Evolutionary conservation across 345 rosid species (phyloP), one percentile per base, ranked within the genome.

Genomic region (Eucalyptus marginata): DNA sequence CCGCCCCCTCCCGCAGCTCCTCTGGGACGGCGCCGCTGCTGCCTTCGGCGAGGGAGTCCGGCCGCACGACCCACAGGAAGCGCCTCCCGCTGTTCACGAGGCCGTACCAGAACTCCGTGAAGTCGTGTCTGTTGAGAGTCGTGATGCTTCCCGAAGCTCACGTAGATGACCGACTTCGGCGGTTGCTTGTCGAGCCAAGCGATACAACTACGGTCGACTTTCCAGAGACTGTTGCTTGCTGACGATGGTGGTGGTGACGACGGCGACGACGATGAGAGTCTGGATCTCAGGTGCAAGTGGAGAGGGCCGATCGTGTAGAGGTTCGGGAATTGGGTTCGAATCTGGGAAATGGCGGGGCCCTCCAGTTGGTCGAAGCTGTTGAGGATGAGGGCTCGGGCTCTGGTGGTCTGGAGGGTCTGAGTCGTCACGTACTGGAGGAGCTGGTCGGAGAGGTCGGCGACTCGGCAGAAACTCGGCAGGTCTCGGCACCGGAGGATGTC

Each of bases 351-450:
- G 54, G 94, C 93, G 9, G 93, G 92, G 40, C 47, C 90, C 86
- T 96, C 98, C 6, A 96, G 93, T 88, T 94, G 96, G 86, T 94
- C 95, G 33, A 94, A 92, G 2, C 96, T 95, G 96, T 96, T 94
- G 80, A 97, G 91, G 59, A 97, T 94, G 10, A 97, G 88, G 33
- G 91, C 97, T 36, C 87, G 88, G 13, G 93, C 94, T 80, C 33
- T 58, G 5, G 90, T 49, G 90, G 90, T 89, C 79, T 22, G 86
- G 87, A 81, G 86, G 13, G 95, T 92, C 90, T 90, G 89, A 17
- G 86, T 88, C 10, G 64, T 87, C 4, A 92, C 7, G n/a, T 86
- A 29, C 51, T 90, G 92, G 13, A 90, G 86, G 16, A 4, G 1
- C 4, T 89, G 87, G n/a, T 92, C 89, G 2, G 66, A 52, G 17